Evolutionary conservation across 2,329 filamentous ascomycete species (phyloP).

Genomic region (Fusarium bulbicola): DNA sequence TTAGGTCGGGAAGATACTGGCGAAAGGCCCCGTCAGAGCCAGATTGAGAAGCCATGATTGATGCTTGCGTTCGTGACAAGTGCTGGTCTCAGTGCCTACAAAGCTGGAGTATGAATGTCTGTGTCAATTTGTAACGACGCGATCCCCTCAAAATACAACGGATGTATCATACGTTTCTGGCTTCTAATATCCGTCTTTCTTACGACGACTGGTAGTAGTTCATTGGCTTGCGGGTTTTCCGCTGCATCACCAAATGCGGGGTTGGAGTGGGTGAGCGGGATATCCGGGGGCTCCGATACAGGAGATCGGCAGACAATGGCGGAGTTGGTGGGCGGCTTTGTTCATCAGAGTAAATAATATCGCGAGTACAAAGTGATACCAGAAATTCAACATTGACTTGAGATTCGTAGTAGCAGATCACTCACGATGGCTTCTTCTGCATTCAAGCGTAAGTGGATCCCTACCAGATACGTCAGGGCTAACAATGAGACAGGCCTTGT

Average conservation of each 20-base stretch:
- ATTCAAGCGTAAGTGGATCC: neutral
- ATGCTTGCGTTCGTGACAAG: neutral
- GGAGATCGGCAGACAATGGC: neutral
- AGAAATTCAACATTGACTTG: rapidly evolving
- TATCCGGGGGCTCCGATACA: constrained; percentile 14
- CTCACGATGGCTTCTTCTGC: neutral
- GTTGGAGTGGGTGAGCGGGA: neutral
- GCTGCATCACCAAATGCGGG: neutral
- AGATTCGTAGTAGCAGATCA: too few relatives aligned
- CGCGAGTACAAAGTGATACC: neutral
- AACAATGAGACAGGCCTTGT: neutral
- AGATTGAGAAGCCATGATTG: neutral
- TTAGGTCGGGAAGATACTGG: constrained; percentile 1
- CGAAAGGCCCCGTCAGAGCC: neutral
- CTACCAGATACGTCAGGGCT: rapidly evolving
- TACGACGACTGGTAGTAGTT: neutral
- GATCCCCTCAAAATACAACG: neutral
- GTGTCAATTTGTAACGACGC: neutral
- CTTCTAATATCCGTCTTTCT: neutral
- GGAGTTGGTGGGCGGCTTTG: neutral
- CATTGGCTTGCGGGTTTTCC: neutral
- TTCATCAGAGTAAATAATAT: neutral
- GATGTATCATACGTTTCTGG: constrained; percentile 3
- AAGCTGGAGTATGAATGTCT: neutral
- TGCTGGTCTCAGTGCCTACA: neutral